Base-by-base conservation (phyloP, 306 rosid genomes). In the Aeschynomene evenia region DNA sequence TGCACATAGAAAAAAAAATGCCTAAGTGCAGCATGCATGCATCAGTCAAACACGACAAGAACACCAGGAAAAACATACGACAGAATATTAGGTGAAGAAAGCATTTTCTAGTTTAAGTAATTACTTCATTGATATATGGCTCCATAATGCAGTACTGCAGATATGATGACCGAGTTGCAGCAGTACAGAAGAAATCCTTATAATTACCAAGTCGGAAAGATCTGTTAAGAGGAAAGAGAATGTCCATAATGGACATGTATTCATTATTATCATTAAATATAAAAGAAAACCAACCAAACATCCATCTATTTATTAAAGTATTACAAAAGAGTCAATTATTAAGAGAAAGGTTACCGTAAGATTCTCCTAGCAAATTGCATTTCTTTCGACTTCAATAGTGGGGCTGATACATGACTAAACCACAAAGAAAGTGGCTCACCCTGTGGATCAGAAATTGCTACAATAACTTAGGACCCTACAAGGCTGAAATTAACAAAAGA, bases 351-450 rank as follows among this genome's bases (percentile, higher is more conserved):
- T n/a, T 84, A 94, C 97, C 95, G 80, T 52, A 94, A 77, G 51
- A 90, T 73, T 45, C 77, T 81, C 72, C 96, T 79, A 26, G 97
- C 89, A 59, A 94, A 94, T 54, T 67, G 33, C 89, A 94, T 88
- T 85, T 90, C 96, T 83, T 90, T 85, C n/a, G 98, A 88, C 80
- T 65, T 87, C 77, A 86, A 65, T 40, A 83, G 53, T 18, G 82
- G 51, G 54, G 83, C 66, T 52, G 94, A 85, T 42, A 93, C 12
- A 39, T 19, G 80, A 51, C 88, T 73, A 56, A 93, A 84, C 98
- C 98, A 93, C 52, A 87, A 65, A 68, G 93, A 85, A 71, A 93
- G 93, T 31, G 97, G 86, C 76, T 93, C 94, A 34, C 84, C 96
- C 96, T 93, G 87, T 63, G 69, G n/a, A 81, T 56, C 66, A 83